phyloP scores from a whole-genome alignment of 352 stramenopile genomes.

The Globisporangium carolinianum region DNA sequence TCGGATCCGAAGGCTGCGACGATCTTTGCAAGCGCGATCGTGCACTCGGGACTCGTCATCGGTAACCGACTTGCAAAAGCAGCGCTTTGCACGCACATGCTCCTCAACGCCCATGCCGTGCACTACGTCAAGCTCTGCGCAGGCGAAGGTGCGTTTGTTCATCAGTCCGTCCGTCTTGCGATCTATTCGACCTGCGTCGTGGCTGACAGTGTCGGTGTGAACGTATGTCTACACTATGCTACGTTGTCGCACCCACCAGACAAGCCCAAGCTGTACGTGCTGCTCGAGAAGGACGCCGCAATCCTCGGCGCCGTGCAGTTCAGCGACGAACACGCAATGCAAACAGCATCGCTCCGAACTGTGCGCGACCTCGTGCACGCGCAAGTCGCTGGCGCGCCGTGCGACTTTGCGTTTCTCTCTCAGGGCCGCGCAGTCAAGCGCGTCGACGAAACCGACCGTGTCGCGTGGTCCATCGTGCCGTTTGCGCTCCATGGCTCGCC shows the following conservation, averaged over 20 bases:
- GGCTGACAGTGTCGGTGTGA: too few relatives aligned
- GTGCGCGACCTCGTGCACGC: constrained; percentile 42
- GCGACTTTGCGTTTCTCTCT: constrained; percentile 45
- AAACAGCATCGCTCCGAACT: constrained; percentile 28
- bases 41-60: constrained; percentile 22
- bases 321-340: constrained; percentile 44
- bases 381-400: constrained; percentile 30
- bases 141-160: constrained; percentile 22
- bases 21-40: constrained; percentile 32
- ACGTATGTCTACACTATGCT: neutral
- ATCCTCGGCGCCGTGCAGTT: constrained; percentile 60
- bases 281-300: constrained; percentile 52
- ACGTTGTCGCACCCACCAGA: constrained; percentile 10
- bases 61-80: constrained; percentile 23
- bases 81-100: constrained; percentile 42
- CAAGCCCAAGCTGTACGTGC: constrained; percentile 58
- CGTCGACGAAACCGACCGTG: constrained; percentile 48
- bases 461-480: constrained; percentile 46
- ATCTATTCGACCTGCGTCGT: too few relatives aligned
- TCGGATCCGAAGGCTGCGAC: constrained; percentile 29
- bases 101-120: constrained; percentile 39
- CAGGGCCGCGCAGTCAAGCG: constrained; percentile 41
- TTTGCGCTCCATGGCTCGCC: constrained; percentile 54
- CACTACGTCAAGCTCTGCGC: constrained; percentile 65
- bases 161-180: neutral